Evolutionary conservation across 2,329 filamentous ascomycete species (phyloP).

Genomic region (Exophiala sideris): DNA sequence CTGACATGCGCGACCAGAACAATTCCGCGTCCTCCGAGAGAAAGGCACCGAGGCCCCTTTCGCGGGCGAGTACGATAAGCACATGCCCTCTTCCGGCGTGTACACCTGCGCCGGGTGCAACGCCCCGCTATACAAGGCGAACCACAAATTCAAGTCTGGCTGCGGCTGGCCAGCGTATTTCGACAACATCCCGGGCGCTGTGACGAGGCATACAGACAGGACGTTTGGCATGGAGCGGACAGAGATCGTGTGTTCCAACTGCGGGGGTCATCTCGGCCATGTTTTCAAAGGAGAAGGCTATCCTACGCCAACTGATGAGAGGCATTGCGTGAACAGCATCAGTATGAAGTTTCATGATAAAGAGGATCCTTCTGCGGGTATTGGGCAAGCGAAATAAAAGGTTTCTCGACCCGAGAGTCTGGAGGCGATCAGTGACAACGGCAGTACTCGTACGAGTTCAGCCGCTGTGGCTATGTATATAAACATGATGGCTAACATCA

Average conservation of each 20-base stretch:
- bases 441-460: no score
- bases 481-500: no score
- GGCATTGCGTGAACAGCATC: constrained; percentile 94
- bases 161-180: constrained; percentile 99
- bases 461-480: no score
- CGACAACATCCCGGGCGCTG: constrained; percentile 87
- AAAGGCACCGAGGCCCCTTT: constrained; percentile 85
- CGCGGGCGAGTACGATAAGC: constrained; percentile 82
- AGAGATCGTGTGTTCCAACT: constrained; percentile 93
- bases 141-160: constrained; percentile 92
- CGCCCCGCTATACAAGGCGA: constrained; percentile 85
- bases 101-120: constrained; percentile 87
- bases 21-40: constrained; percentile 88
- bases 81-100: constrained; percentile 69
- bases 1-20: constrained; percentile 57
- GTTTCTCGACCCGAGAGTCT: neutral
- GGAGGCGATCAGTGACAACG: no score
- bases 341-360: constrained; percentile 74
- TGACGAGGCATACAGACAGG: constrained; percentile 74
- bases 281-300: constrained; percentile 90
- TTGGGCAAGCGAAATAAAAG: constrained; percentile 22
- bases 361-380: constrained; percentile 49
- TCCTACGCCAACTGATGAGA: constrained; percentile 82
- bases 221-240: constrained; percentile 78
- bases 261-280: constrained; percentile 86